Base-by-base conservation (phyloP, 2,329 filamentous ascomycete genomes). In the Diaporthe citriasiana region DNA sequence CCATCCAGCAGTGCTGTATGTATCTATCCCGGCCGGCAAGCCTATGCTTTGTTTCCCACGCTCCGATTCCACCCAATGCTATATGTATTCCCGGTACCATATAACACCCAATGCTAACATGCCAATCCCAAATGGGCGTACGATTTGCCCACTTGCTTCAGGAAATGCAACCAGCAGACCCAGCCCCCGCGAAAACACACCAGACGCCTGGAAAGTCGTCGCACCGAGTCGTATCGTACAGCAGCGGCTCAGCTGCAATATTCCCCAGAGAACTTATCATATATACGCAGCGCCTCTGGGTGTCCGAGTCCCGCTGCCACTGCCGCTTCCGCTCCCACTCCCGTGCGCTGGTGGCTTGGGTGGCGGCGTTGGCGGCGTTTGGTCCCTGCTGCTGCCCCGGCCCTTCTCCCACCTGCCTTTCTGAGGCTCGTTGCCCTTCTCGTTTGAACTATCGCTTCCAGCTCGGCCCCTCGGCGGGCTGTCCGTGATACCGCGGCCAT, bases 401-500 rank as follows among this genome's bases (percentile, higher is more conserved):
- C 78, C 78, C 57, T 80, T 78, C 42, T 80, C 75, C 76, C 79
- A 79, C 42, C 79, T 73, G 40, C 76, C 77, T 71, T 78, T 77
- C 33, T 78, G 79, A 19, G 78, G 76, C 47, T 82, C 80, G 69
- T 80, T 80, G 22, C 78, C 77, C 30, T 59, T 73, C 4, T 75
- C 50, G n/a, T 79, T 76, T n/a, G 73, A 73, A 60, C 77, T 77
- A 27, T 78, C 79, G 45, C 79, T 78, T 19, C 70, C 65, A 22
- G 47, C 17, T 38, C 56, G 50, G 5, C 73, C 71, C 65, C 81
- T 77, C 6, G 83, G 81, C 55, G 83, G 80, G 50, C 80, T 82
- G 27, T 76, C 76, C 4, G 85, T 87, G 70, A 87, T 85, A 15
- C 83, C 84, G 33, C 84, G 83, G 1, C 85, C 85, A 51, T 87